These are phyloP conservation scores for Glebionis coronaria DNA, from an alignment of 129 eudicot species.

Conservation along the genomic window DNA sequence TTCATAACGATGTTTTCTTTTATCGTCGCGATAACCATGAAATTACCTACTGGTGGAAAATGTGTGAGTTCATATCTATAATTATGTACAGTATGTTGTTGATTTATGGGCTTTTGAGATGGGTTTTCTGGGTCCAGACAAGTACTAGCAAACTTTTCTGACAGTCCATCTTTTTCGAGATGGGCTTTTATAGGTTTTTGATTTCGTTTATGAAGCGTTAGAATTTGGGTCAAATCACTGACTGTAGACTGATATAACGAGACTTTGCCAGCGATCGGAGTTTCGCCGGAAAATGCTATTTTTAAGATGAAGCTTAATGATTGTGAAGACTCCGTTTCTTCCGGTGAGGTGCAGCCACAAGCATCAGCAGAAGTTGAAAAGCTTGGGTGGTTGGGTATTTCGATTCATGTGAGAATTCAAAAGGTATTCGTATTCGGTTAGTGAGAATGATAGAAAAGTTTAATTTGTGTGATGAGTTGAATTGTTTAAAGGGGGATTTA, in stretches of 20 bases:
- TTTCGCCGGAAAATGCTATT: conserved; percentile 32
- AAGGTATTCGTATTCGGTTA: conserved; percentile 26
- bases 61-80: too few relatives aligned
- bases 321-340: neutral
- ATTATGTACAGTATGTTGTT: too few relatives aligned
- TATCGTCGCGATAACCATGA: too few relatives aligned
- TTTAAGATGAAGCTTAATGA: conserved; percentile 54
- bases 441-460: neutral
- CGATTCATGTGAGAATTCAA: conserved; percentile 46
- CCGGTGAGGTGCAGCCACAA: conserved; percentile 41
- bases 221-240: conserved; percentile 59
- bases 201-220: conserved; percentile 58
- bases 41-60: too few relatives aligned
- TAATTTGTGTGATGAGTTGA: too few relatives aligned
- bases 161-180: conserved; percentile 23
- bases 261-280: conserved; percentile 32
- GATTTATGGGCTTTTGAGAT: too few relatives aligned
- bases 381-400: conserved; percentile 46
- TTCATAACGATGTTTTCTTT: too few relatives aligned
- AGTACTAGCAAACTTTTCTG: too few relatives aligned
- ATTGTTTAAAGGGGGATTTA: conserved; percentile 13
- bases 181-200: conserved; percentile 56
- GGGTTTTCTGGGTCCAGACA: too few relatives aligned
- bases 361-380: conserved; percentile 28
- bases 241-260: conserved; percentile 49